A percentile compares a stretch with the other conserved stretches of the same genome.
Evolutionary conservation across 306 rosid genomes (phyloP).

Genomic region (Lupinus albus): DNA sequence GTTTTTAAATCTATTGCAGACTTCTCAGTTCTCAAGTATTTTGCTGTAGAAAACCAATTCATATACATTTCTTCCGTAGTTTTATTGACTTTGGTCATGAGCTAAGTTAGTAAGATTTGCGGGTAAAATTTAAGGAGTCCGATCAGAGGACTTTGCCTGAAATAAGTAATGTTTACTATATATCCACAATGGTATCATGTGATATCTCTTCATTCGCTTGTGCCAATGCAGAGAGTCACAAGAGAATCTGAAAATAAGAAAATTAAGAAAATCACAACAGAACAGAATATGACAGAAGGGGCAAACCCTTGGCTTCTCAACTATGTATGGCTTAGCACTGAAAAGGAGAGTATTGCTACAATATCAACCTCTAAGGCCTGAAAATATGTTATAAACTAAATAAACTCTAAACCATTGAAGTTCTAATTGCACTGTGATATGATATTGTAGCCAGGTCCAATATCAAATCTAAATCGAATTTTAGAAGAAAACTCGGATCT

Average conservation of each 20-base stretch:
- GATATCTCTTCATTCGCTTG: not conserved
- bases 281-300: not conserved
- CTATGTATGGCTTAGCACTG: not conserved
- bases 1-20: not conserved
- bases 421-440: not conserved
- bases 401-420: not conserved
- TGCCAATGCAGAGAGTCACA: conserved; percentile 12
- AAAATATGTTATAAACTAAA: conserved; percentile 19
- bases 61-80: not conserved
- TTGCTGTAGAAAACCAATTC: not conserved
- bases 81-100: conserved; percentile 2
- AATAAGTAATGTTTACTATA: conserved; percentile 15
- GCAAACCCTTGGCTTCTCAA: not conserved
- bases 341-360: not conserved
- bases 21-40: conserved; percentile 12
- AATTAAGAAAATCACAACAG: not conserved
- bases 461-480: not conserved
- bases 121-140: not conserved
- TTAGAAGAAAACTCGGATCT: not conserved
- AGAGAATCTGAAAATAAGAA: not conserved
- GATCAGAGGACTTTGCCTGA: conserved; percentile 1
- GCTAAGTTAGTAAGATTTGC: not conserved
- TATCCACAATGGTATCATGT: conserved; percentile 7
- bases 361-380: not conserved
- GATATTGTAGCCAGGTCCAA: not conserved